Evolutionary conservation across 805 yeast species (phyloP), one percentile per base, ranked within the genome.

Genomic region (Teunomyces lycoperdinae): DNA sequence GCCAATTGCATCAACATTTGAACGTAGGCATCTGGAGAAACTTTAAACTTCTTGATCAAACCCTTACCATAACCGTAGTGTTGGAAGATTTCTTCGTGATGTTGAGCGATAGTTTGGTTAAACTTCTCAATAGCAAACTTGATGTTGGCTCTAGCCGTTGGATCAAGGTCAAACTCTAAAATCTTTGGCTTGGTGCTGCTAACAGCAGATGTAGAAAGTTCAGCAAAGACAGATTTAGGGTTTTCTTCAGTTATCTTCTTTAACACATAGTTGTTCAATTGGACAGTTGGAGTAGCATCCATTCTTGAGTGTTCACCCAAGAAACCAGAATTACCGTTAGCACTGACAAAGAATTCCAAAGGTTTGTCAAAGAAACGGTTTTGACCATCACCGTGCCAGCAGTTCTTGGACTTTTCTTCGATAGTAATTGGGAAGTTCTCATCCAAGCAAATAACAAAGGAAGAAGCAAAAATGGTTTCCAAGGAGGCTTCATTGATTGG

Each of bases 231-330:
- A 4, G 49, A 55, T 10, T 51, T 50, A 1, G 76, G 71, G 47
- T 80, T 70, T 60, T 80, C 64, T 60, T 79, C 76, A 48, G 66
- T 52, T 48, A 91, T 68, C 56, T 81, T 78, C 45, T 76, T 76
- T 53, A 83, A 76, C 34, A 92, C 76, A 61, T 76, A 83, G 68
- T 89, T 89, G 67, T 92, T 92, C 71, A 92, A 72, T 54, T 89
- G 83, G 60, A 89, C 81, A 28, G 96, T 92, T 62, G 97, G 96
- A 8, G 97, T 89, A 52, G 98, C 99, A 68, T 92, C 99, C 98
- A 92, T 92, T 74, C 82, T 87, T 17, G 97, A 89, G 74, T 92
- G 99, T 73, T 92, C 99, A 52, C 96, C 97, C 62, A 90, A 70
- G 73, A 91, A 92, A 0, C 97, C 98, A 6, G 97, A 88, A 53